These are phyloP conservation scores for Coemansia reversa DNA, from an alignment of 192 early-diverging fungal species.

Conservation along the genomic window DNA sequence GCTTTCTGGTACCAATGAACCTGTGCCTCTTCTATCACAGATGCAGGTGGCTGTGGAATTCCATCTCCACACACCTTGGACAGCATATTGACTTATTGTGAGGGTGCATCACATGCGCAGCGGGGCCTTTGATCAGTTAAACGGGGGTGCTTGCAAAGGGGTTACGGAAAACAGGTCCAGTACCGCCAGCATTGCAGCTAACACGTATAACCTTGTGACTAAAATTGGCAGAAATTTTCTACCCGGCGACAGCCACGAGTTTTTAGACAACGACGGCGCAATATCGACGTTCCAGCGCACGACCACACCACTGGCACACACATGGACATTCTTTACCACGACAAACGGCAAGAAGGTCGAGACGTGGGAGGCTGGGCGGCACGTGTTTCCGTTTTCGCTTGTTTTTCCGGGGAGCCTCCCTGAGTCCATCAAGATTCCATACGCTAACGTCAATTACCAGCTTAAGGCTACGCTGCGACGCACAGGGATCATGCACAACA, in stretches of 20 bases:
- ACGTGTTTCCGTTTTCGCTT: constrained; percentile 50
- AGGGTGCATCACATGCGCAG: background rate
- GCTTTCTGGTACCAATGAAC: background rate
- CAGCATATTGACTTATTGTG: background rate
- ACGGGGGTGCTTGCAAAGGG: background rate
- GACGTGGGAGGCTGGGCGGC: constrained; percentile 47
- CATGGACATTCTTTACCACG: constrained; percentile 46
- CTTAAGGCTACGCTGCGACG: constrained; percentile 48
- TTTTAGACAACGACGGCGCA: constrained; percentile 43
- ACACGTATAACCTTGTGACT: background rate
- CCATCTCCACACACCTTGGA: background rate
- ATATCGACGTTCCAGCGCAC: constrained; percentile 46
- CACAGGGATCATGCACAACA: constrained; percentile 39
- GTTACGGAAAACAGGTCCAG: background rate
- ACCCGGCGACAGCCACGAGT: background rate
- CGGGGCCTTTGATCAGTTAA: background rate
- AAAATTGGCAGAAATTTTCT: constrained; percentile 5
- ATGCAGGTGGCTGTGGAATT: background rate
- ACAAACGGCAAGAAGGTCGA: constrained; percentile 41
- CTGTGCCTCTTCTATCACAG: background rate
- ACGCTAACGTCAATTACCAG: constrained; percentile 46
- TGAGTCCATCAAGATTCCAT: constrained; percentile 44
- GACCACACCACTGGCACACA: constrained; percentile 41
- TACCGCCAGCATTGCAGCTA: background rate
- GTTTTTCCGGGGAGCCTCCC: constrained; percentile 48